These are phyloP conservation scores for Podaxis carcinomalis DNA, from an alignment of 768 basidiomycete species.

Conservation along the genomic window DNA sequence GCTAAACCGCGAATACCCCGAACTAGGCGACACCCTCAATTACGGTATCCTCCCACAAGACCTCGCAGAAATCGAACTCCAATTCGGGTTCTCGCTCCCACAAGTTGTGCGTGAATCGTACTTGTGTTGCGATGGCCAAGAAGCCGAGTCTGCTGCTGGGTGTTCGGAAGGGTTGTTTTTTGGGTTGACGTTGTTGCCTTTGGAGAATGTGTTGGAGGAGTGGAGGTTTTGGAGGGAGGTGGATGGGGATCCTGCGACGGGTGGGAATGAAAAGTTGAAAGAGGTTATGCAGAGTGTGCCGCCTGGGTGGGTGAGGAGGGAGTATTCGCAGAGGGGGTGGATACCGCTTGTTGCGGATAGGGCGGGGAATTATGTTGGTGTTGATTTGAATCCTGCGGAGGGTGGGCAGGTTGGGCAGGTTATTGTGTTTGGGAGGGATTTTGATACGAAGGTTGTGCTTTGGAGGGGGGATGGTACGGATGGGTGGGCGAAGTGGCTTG, in stretches of 20 bases:
- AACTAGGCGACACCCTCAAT: slow-evolving; percentile 93
- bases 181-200: slow-evolving; percentile 86
- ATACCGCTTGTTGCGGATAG: slow-evolving; percentile 93
- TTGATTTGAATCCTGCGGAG: slow-evolving; percentile 87
- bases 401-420: slow-evolving; percentile 83
- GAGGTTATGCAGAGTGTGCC: slow-evolving; percentile 87
- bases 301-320: slow-evolving; percentile 79
- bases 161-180: slow-evolving; percentile 92
- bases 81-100: slow-evolving; percentile 83
- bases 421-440: slow-evolving; percentile 97
- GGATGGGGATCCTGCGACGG: slow-evolving; percentile 82
- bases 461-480: slow-evolving; percentile 87
- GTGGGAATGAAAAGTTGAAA: slow-evolving; percentile 68
- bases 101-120: slow-evolving; percentile 89
- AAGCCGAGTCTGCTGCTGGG: slow-evolving; percentile 82
- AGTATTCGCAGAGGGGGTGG: slow-evolving; percentile 95
- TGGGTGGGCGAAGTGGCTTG: slow-evolving; percentile 95
- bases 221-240: slow-evolving; percentile 97
- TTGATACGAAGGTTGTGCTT: slow-evolving; percentile 95
- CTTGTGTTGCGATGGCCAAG: slow-evolving; percentile 86
- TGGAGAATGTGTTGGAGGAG: slow-evolving; percentile 92
- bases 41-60: slow-evolving; percentile 81
- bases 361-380: slow-evolving; percentile 92
- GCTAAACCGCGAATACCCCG: slow-evolving; percentile 84
- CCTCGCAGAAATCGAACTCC: slow-evolving; percentile 76